These are phyloP conservation scores for Fomitopsis schrenkii DNA, from an alignment of 1,284 basidiomycete genomes.

Conservation along the genomic window DNA sequence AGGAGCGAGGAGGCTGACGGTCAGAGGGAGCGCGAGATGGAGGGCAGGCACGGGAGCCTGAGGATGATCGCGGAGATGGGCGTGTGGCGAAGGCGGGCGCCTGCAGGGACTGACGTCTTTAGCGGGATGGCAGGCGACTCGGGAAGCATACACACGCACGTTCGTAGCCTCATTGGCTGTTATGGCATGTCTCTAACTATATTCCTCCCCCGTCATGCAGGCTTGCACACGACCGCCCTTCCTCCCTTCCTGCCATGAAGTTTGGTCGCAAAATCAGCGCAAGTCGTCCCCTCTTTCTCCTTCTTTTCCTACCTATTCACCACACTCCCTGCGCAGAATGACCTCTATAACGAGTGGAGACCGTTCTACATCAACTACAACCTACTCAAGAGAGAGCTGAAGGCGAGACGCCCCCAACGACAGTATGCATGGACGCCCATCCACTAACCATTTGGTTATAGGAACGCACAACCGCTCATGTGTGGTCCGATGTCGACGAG, in stretches of 20 bases:
- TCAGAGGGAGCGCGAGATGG: neutral
- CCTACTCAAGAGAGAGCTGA: slow-evolving; percentile 85
- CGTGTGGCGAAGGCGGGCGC: neutral
- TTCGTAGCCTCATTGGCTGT: slow-evolving; percentile 4
- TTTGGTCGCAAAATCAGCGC: slow-evolving; percentile 88
- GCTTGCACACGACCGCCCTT: neutral
- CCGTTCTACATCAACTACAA: slow-evolving; percentile 91
- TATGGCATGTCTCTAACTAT: neutral
- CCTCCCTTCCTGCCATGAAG: slow-evolving; percentile 54
- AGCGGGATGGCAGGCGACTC: neutral
- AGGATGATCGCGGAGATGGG: neutral
- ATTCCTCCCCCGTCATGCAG: slow-evolving; percentile 2
- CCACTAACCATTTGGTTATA: slow-evolving; percentile 19
- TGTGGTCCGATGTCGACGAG: slow-evolving; percentile 81
- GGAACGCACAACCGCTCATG: slow-evolving; percentile 53
- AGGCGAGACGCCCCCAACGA: slow-evolving; percentile 42
- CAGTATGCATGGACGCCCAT: neutral
- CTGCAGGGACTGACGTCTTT: neutral
- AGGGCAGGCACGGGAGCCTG: neutral
- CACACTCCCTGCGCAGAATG: slow-evolving; percentile 49
- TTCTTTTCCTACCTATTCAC: neutral
- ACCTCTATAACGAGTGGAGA: slow-evolving; percentile 87
- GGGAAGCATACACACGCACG: slow-evolving; percentile 6
- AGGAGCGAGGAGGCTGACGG: neutral
- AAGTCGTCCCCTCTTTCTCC: slow-evolving; percentile 23